Conservation (phyloP, 2,329 filamentous ascomycete genomes). For the Tolypocladium guangdongense region DNA sequence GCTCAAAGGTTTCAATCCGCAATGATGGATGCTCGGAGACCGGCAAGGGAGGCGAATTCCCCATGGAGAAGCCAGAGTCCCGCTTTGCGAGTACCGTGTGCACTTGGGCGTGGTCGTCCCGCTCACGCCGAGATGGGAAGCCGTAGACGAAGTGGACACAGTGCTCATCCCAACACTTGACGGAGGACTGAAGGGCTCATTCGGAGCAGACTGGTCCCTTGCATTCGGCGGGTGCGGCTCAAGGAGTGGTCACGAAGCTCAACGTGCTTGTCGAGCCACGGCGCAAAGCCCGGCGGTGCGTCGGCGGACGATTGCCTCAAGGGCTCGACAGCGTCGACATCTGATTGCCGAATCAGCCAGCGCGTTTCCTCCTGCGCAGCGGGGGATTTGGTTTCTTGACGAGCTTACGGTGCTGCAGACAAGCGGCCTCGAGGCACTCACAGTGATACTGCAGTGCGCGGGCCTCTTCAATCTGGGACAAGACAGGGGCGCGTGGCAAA, state of each 20-base stretch:
- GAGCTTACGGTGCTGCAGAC: constrained; percentile 27
- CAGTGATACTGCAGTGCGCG: constrained; percentile 46
- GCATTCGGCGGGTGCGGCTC: constrained; percentile 12
- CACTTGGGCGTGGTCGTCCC: constrained; percentile 38
- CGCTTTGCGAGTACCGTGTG: constrained; percentile 30
- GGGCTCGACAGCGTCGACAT: constrained; percentile 19
- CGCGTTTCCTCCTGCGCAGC: background rate
- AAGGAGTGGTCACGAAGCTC: constrained; percentile 36
- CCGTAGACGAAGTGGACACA: constrained; percentile 50
- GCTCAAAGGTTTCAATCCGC: background rate
- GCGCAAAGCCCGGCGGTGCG: constrained; percentile 34
- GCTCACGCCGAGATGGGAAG: constrained; percentile 37
- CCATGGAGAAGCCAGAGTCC: constrained; percentile 33
- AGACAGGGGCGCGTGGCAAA: constrained; percentile 24
- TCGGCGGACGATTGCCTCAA: constrained; percentile 17
- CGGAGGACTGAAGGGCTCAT: constrained; percentile 16
- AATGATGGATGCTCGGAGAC: background rate
- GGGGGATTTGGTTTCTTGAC: background rate
- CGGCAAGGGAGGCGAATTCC: constrained; percentile 5
- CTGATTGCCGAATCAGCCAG: constrained; percentile 7
- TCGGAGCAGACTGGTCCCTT: constrained; percentile 1
- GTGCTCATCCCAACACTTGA: constrained; percentile 44
- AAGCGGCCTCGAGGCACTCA: constrained; percentile 44
- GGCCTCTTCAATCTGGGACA: constrained; percentile 47
- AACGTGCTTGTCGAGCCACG: constrained; percentile 43